Conservation (phyloP, 2,329 filamentous ascomycete species). For the Aureobasidium subglaciale region DNA sequence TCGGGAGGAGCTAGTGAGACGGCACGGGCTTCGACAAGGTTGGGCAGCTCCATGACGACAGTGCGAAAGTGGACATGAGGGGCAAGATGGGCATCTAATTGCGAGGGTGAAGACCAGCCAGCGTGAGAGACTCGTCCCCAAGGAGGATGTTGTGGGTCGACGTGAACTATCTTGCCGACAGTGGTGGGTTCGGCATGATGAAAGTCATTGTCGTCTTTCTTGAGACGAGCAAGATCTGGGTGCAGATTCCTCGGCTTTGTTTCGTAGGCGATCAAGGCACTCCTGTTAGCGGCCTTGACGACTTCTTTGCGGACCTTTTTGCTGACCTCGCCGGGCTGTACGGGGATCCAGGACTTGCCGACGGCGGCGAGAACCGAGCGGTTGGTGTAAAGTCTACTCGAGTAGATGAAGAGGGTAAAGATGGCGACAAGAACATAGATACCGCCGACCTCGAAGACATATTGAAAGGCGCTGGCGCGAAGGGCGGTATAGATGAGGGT, state of each 20-base stretch:
- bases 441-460: constrained; percentile 74
- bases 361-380: constrained; percentile 72
- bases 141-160: constrained; percentile 36
- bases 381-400: constrained; percentile 78
- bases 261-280: constrained; percentile 74
- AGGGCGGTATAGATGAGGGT: constrained; percentile 74
- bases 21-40: constrained; percentile 86
- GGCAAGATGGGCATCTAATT: constrained; percentile 53
- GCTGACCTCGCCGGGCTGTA: constrained; percentile 76
- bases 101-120: constrained; percentile 77
- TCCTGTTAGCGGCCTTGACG: constrained; percentile 62
- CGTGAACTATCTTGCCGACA: constrained; percentile 16
- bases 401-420: constrained; percentile 69
- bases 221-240: constrained; percentile 28
- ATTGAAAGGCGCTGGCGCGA: constrained; percentile 59
- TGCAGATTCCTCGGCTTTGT: constrained; percentile 58
- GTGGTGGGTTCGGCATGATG: constrained; percentile 22
- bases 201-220: background rate
- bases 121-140: constrained; percentile 84
- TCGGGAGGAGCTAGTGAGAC: constrained; percentile 69
- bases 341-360: constrained; percentile 76
- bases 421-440: constrained; percentile 67
- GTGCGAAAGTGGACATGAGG: constrained; percentile 76
- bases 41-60: constrained; percentile 76
- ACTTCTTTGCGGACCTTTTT: constrained; percentile 71